Conservation (phyloP, 176 grass and related monocot genomes). For the Rhynchospora pubera region DNA sequence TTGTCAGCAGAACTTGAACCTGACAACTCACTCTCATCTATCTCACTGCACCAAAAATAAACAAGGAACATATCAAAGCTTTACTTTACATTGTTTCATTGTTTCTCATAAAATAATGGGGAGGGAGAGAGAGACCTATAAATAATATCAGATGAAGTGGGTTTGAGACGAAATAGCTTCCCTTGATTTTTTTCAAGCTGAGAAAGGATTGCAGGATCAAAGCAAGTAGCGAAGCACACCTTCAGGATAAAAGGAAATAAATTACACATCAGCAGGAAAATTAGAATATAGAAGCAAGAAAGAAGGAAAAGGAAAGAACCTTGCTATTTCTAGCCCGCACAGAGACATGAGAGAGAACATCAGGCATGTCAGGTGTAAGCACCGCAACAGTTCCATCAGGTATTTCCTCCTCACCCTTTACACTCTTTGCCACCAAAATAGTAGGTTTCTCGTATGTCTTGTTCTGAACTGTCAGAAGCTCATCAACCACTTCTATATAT, state of each 20-base stretch:
- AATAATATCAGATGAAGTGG: slow-evolving; percentile 74
- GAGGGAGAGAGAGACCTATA: slow-evolving; percentile 47
- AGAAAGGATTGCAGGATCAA: slow-evolving; percentile 50
- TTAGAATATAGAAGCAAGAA: neutral
- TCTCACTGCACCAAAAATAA: slow-evolving; percentile 48
- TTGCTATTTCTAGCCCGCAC: slow-evolving; percentile 98
- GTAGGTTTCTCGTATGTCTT: slow-evolving; percentile 79
- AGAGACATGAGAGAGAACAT: slow-evolving; percentile 98
- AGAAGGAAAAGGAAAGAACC: slow-evolving; percentile 33
- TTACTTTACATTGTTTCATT: slow-evolving; percentile 21
- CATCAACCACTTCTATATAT: slow-evolving; percentile 71
- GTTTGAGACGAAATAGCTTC: slow-evolving; percentile 63
- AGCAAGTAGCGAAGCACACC: slow-evolving; percentile 94
- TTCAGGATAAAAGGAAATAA: slow-evolving; percentile 22
- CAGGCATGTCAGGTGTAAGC: slow-evolving; percentile 96
- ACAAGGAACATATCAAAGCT: slow-evolving; percentile 15
- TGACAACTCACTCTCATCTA: slow-evolving; percentile 50
- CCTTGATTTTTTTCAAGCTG: slow-evolving; percentile 63
- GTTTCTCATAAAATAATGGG: neutral
- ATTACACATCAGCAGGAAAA: neutral
- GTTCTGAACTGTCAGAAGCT: slow-evolving; percentile 71
- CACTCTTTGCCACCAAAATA: slow-evolving; percentile 80
- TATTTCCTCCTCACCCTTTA: slow-evolving; percentile 99
- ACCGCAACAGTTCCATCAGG: slow-evolving; percentile 81
- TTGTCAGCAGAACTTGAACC: slow-evolving; percentile 42